Conservation (phyloP, 139 green algal species). For the Chlamydomonas sphaeroides region DNA sequence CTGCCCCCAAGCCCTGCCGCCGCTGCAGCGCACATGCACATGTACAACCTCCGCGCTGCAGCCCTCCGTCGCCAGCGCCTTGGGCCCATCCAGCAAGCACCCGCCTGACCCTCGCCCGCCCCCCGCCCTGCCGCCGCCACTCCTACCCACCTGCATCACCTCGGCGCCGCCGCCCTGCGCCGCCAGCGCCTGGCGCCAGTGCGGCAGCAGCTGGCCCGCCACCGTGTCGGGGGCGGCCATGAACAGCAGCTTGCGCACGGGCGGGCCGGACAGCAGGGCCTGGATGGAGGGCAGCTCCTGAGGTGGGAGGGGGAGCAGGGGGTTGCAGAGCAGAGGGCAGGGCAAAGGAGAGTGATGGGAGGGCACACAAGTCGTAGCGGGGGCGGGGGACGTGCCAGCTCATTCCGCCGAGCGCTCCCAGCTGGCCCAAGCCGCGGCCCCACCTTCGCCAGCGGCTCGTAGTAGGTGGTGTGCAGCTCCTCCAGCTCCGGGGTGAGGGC, state of each 20-base stretch:
- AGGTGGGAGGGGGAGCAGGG: not conserved
- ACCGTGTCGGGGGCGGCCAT: slow-evolving; percentile 67
- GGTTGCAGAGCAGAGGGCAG: too few relatives aligned
- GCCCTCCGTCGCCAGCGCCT: not conserved
- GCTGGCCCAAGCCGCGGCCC: too few relatives aligned
- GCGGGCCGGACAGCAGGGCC: slow-evolving; percentile 63
- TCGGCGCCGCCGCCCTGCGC: slow-evolving; percentile 7
- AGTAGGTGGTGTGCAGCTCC: slow-evolving; percentile 73
- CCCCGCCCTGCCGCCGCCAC: not conserved
- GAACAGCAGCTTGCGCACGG: slow-evolving; percentile 90
- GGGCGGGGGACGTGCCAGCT: too few relatives aligned
- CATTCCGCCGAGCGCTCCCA: too few relatives aligned
- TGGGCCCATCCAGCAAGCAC: not conserved
- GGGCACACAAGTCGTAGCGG: too few relatives aligned
- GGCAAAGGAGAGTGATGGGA: too few relatives aligned
- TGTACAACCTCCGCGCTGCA: not conserved
- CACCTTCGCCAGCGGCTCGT: slow-evolving; percentile 81
- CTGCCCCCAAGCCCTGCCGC: too few relatives aligned
- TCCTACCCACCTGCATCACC: slow-evolving; percentile 40
- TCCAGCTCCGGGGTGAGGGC: slow-evolving; percentile 70
- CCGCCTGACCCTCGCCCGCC: not conserved
- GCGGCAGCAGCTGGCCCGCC: slow-evolving; percentile 58
- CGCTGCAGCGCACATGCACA: too few relatives aligned
- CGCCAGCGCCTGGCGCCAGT: slow-evolving; percentile 60
- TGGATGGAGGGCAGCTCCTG: slow-evolving; percentile 56